These are phyloP conservation scores for Meyerozyma smithsonii DNA, from an alignment of 1,139 yeast genomes.

Conservation along the genomic window DNA sequence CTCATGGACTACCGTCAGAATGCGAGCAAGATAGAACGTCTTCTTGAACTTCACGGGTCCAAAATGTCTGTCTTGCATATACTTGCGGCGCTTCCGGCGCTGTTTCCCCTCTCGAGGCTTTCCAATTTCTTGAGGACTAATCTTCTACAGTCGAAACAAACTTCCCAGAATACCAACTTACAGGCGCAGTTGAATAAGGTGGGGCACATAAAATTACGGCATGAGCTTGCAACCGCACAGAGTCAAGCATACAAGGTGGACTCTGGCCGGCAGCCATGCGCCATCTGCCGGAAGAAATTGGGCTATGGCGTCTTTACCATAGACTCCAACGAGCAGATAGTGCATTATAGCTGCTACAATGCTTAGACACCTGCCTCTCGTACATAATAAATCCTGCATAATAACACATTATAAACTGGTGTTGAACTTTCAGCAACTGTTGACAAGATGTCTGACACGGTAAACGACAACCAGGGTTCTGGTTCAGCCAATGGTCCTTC, in stretches of 20 bases:
- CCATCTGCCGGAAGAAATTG: conserved; percentile 54
- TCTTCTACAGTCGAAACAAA: conserved; percentile 21
- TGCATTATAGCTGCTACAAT: conserved; percentile 63
- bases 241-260: conserved; percentile 31
- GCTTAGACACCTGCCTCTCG: not conserved
- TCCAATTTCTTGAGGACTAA: conserved; percentile 44
- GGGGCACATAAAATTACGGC: conserved; percentile 29
- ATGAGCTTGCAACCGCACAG: conserved; percentile 34
- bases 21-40: conserved; percentile 34
- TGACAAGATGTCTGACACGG: not conserved
- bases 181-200: conserved; percentile 35
- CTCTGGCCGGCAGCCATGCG: conserved; percentile 44
- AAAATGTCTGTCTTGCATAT: conserved; percentile 51
- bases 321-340: conserved; percentile 46
- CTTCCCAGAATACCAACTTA: conserved; percentile 18
- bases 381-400: not conserved
- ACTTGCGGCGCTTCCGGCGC: conserved; percentile 47
- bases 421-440: not conserved
- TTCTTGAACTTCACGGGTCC: conserved; percentile 46
- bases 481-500: not conserved
- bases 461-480: not conserved
- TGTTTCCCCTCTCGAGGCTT: conserved; percentile 42
- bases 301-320: conserved; percentile 62
- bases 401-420: not conserved
- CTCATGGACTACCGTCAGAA: conserved; percentile 28